A percentile compares a stretch with the other conserved stretches of the same genome.
Conservation (phyloP, 208 protist genomes). For the Phytomonas sp. region DNA sequence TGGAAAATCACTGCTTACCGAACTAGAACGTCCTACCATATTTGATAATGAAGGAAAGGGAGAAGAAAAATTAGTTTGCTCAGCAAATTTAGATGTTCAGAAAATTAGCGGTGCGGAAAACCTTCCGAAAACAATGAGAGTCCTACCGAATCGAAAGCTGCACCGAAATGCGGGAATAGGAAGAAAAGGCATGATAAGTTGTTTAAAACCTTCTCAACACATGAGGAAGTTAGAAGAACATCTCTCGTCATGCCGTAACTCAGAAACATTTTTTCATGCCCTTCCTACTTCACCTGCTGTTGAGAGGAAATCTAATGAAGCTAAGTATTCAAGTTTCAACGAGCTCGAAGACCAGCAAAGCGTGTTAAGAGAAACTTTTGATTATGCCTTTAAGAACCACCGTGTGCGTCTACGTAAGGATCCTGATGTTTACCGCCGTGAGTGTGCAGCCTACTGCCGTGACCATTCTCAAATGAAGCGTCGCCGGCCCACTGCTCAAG, state of each 20-base stretch:
- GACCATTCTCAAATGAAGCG: constrained; percentile 29
- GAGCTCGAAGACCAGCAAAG: not conserved
- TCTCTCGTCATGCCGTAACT: not conserved
- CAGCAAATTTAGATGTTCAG: not conserved
- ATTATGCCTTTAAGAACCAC: constrained; percentile 21
- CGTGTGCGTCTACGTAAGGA: constrained; percentile 59
- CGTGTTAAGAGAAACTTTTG: constrained; percentile 33
- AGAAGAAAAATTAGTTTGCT: not conserved
- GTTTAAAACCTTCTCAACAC: not conserved
- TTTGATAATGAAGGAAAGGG: not conserved
- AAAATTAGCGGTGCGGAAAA: not conserved
- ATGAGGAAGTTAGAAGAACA: not conserved
- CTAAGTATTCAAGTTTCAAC: not conserved
- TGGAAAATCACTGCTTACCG: not conserved
- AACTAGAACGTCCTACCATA: not conserved
- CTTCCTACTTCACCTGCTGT: not conserved
- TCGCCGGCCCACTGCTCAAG: constrained; percentile 17
- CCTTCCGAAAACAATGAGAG: not conserved
- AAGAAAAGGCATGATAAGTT: not conserved
- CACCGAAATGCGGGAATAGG: not conserved
- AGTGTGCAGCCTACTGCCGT: constrained; percentile 39
- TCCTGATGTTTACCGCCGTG: constrained; percentile 25
- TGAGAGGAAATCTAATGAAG: not conserved
- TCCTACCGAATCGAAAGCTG: not conserved
- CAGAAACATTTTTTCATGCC: not conserved